Evolutionary conservation across 768 basidiomycete genomes (phyloP).

Genomic region (Amyloporia xantha): DNA sequence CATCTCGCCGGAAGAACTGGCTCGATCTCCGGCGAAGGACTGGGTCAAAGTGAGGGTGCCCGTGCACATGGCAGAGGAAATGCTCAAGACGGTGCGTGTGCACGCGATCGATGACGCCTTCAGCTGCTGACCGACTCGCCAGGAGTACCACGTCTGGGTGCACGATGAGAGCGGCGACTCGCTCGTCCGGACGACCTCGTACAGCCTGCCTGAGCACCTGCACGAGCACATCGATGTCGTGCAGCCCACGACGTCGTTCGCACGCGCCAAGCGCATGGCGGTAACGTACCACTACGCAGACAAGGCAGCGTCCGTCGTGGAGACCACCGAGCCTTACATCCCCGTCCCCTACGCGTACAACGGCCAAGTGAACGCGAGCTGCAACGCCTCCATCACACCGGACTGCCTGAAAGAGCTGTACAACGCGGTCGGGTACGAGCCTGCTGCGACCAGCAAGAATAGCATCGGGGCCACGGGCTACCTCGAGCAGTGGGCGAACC

Average conservation of each 20-base stretch:
- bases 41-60: constrained; percentile 61
- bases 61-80: constrained; percentile 53
- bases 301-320: background rate
- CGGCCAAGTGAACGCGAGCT: constrained; percentile 25
- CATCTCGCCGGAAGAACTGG: constrained; percentile 38
- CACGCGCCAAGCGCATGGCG: constrained; percentile 36
- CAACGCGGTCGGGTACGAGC: constrained; percentile 24
- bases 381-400: constrained; percentile 27
- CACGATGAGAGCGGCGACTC: constrained; percentile 46
- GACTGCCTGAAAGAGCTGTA: constrained; percentile 29
- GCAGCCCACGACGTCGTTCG: constrained; percentile 69
- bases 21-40: constrained; percentile 58
- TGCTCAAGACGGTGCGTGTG: constrained; percentile 58
- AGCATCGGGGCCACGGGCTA: constrained; percentile 31
- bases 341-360: constrained; percentile 22
- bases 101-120: background rate
- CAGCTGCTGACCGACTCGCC: too few species aligned
- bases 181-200: constrained; percentile 60
- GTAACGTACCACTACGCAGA: constrained; percentile 29
- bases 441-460: constrained; percentile 21
- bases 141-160: constrained; percentile 62
- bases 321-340: constrained; percentile 19
- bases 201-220: constrained; percentile 56
- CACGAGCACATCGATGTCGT: constrained; percentile 59
- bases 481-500: constrained; percentile 28